Evolutionary conservation across 2,329 filamentous ascomycete species (phyloP), one percentile per base, ranked within the genome.

Genomic region (Alternaria consortialis): DNA sequence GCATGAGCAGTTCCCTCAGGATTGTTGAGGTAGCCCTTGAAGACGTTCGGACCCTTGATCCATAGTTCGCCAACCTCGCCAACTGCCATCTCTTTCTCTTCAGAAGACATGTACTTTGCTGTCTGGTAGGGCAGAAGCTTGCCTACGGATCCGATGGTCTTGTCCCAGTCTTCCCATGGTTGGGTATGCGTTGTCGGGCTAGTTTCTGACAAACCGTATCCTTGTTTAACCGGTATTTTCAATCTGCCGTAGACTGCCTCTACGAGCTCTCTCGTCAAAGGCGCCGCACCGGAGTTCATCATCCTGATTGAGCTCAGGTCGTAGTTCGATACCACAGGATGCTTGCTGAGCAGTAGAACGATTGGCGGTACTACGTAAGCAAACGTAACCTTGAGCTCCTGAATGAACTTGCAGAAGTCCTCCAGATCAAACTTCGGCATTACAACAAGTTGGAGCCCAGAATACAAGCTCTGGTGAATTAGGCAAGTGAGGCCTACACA

Each of bases 201-300:
- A 13, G 93, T 96, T 81, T 98, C 94, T 5, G 89, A 93, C 5
- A 98, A 84, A 0, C 94, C 94, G 74, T 97, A 98, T 17, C 92
- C 94, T 80, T 98, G 94, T 83, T 97, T 97, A 62, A 97, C 88
- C 2, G 90, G 90, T 20, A 96, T 84, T 53, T 88, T 88, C 60
- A 95, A 87, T 7, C 93, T 87, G 20, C 86, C 79, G 83, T 92
- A 91, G 3, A 95, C 87, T 8, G 88, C 86, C 56, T 93, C 87
- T 1, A 94, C 91, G 2, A 98, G 85, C 64, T 97, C 93, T 32
- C 84, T 82, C 0, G 92, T 94, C 40, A 97, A 82, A 0, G 94
- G 94, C 0, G 94, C 94, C 0, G 94, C 94, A 25, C 92, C 94
- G 0, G 88, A 94, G 79, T 93, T 95, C 83, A 97, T 84, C 87